Conservation (phyloP, 73 alveolate genomes). For the Symbiodinium natans region DNA sequence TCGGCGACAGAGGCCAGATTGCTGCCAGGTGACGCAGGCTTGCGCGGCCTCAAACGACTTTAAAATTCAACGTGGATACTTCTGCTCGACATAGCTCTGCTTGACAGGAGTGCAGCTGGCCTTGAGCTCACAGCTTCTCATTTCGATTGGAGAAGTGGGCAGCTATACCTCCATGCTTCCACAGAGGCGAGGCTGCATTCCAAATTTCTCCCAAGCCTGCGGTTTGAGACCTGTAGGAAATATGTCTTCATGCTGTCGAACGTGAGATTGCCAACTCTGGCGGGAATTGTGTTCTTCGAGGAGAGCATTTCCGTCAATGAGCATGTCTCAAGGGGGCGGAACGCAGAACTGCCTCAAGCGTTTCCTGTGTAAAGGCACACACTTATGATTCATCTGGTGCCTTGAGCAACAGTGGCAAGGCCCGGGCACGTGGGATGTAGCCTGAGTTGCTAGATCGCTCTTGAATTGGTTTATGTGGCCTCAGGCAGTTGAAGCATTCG, state of each 20-base stretch:
- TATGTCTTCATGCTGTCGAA: neutral
- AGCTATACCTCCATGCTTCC: neutral
- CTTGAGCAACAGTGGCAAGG: constrained; percentile 5
- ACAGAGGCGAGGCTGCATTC: neutral
- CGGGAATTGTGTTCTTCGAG: neutral
- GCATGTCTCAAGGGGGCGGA: too few relatives aligned
- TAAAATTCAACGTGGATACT: too few relatives aligned
- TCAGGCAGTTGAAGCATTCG: neutral
- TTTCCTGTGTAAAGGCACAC: neutral
- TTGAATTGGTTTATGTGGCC: too few relatives aligned
- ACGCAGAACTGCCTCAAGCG: too few relatives aligned
- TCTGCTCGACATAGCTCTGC: too few relatives aligned
- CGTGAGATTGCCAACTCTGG: neutral
- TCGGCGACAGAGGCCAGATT: neutral
- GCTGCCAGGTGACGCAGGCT: neutral
- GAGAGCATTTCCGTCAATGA: too few relatives aligned
- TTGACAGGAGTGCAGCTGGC: neutral
- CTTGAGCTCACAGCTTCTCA: neutral
- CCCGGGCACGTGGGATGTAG: too few relatives aligned
- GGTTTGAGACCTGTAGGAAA: neutral
- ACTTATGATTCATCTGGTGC: neutral
- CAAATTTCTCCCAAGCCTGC: too few relatives aligned
- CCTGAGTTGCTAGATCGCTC: too few relatives aligned
- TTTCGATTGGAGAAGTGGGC: neutral
- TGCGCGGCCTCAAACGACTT: neutral